Base-by-base conservation (phyloP, 2,329 filamentous ascomycete species). In the Monosporascus sp. region DNA sequence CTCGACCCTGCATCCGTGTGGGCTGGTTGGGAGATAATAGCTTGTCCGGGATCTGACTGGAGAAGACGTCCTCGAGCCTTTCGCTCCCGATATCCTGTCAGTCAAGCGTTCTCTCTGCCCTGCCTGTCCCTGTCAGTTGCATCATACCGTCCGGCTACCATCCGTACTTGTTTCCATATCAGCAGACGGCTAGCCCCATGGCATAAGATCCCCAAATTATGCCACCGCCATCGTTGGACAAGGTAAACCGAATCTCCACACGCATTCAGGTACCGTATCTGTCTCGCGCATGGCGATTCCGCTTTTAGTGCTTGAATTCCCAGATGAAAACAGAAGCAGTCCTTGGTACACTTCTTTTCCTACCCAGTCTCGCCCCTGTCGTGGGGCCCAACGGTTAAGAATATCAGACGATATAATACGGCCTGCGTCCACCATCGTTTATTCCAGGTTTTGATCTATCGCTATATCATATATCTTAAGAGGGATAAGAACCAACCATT, bases 151-250 rank as follows among this genome's bases (percentile, higher is more conserved):
- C 66, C 66, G 64, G 65, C 70, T 66, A 61, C 64, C 66, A 67
- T 60, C 61, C 64, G 63, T 66, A 71, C 67, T 69, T 71, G 72
- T 74, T 78, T 76, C 76, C 77, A 79, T 76, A 79, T 77, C 73
- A 72, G 75, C 69, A 75, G 69, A 69, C 66, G 66, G 60, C 61
- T 52, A 68, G 65, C 67, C 72, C 31, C 72, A 77, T 77, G 74
- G 76, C 77, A 80, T 81, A 80, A 81, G 76, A 80, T 79, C 74
- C 70, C 72, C 78, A 78, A 80, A 78, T 81, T 81, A 80, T 80
- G 73, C 76, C 75, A 73, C 74, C 71, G 73, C 76, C 74, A 73
- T 72, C 69, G 71, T 72, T 72, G 69, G 72, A 65, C 73, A 73
- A 74, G 70, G 71, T 72, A 24, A 67, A 70, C 67, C 66, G 62